Conservation (phyloP, 192 early-diverging fungal genomes). For the Umbelopsis vinacea region DNA sequence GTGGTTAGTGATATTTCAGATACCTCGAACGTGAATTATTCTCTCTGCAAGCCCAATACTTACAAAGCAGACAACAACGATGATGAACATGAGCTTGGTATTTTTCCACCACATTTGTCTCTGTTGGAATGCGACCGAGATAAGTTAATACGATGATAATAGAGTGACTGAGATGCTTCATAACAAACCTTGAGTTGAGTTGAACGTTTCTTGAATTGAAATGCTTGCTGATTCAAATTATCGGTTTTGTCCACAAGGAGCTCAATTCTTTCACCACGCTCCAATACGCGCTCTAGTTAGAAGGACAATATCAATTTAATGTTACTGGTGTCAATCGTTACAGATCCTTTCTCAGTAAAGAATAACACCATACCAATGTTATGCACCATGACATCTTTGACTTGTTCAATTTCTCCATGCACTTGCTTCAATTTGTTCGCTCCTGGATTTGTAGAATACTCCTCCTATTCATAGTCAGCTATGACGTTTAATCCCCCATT, state of each 20-base stretch:
- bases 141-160: background rate
- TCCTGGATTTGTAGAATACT: slow-evolving; percentile 70
- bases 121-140: slow-evolving; percentile 22
- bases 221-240: slow-evolving; percentile 83
- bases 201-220: slow-evolving; percentile 88
- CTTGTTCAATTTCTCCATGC: slow-evolving; percentile 90
- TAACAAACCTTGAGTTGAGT: slow-evolving; percentile 71
- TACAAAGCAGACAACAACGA: slow-evolving; percentile 62
- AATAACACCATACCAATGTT: slow-evolving; percentile 72
- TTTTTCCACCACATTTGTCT: slow-evolving; percentile 96
- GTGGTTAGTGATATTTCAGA: too few species aligned
- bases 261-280: slow-evolving; percentile 87
- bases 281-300: slow-evolving; percentile 76
- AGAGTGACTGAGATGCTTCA: background rate
- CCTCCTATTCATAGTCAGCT: slow-evolving; percentile 53
- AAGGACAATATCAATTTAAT: background rate
- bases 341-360: too few species aligned
- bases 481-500: background rate
- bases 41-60: slow-evolving; percentile 27
- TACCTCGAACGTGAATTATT: too few species aligned
- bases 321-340: background rate
- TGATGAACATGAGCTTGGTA: slow-evolving; percentile 76
- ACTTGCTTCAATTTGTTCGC: slow-evolving; percentile 82
- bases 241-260: slow-evolving; percentile 92
- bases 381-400: slow-evolving; percentile 93